These are phyloP conservation scores for Termitomyces sp. DNA, from an alignment of 768 basidiomycete genomes.

Conservation along the genomic window DNA sequence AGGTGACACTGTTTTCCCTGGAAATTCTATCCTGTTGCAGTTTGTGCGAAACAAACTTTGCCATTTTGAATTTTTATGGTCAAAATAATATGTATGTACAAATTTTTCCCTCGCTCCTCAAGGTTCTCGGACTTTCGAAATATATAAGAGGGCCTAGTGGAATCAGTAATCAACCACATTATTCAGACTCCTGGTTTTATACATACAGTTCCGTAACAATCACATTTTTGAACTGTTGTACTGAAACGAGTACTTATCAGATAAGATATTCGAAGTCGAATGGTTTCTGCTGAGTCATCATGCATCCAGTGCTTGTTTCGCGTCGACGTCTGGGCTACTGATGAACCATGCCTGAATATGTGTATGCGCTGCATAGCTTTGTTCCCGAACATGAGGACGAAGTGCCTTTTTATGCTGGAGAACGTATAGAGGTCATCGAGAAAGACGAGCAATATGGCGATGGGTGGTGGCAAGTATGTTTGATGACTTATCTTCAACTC, in stretches of 20 bases:
- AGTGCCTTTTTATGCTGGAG: conserved; percentile 77
- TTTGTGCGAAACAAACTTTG: not conserved
- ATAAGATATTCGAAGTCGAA: not conserved
- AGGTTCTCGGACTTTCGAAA: too few species aligned
- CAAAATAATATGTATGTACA: too few species aligned
- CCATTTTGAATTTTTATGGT: too few species aligned
- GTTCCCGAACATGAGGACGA: conserved; percentile 93
- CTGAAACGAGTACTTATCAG: not conserved
- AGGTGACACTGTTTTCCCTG: not conserved
- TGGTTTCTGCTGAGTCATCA: not conserved
- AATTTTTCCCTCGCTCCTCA: too few species aligned
- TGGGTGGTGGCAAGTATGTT: conserved; percentile 83
- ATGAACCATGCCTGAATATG: conserved; percentile 65
- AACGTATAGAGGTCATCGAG: conserved; percentile 85
- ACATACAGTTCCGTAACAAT: too few species aligned
- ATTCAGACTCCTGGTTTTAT: too few species aligned
- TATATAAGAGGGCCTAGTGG: too few species aligned
- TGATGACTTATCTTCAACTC: not conserved
- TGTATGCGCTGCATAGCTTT: conserved; percentile 87
- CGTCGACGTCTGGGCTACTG: not conserved
- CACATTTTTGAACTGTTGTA: too few species aligned
- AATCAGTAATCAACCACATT: too few species aligned
- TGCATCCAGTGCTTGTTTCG: not conserved
- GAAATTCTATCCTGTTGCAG: not conserved
- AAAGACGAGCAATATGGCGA: conserved; percentile 90